Percentiles rank a stretch among this genome's conserved stretches.
Evolutionary conservation across 1,139 yeast species (phyloP).

Genomic region (Debaryomycetaceae sp.): DNA sequence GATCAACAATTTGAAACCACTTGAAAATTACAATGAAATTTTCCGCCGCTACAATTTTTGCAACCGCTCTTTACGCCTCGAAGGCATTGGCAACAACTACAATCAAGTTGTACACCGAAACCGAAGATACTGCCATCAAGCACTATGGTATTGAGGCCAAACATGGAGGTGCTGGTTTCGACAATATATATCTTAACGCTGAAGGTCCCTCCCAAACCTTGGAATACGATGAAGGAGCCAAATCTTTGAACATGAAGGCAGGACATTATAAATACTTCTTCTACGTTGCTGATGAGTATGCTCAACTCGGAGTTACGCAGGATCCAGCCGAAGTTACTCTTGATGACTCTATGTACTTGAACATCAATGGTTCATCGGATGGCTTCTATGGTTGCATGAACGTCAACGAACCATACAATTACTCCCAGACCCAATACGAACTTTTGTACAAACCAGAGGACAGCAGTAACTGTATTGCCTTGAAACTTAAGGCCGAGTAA

Average conservation of each 20-base stretch:
- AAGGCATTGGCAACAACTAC: not conserved
- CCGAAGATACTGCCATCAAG: slow-evolving; percentile 15
- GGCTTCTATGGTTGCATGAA: slow-evolving; percentile 41
- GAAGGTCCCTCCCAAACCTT: not conserved
- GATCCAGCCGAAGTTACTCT: slow-evolving; percentile 11
- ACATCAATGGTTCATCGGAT: slow-evolving; percentile 25
- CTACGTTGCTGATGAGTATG: not conserved
- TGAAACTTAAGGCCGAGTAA: not conserved
- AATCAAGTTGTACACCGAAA: slow-evolving; percentile 8
- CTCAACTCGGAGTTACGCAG: not conserved
- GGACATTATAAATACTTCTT: not conserved
- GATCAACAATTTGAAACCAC: too few species aligned
- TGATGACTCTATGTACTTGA: slow-evolving; percentile 23
- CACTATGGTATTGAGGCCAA: slow-evolving; percentile 27
- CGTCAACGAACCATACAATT: slow-evolving; percentile 41
- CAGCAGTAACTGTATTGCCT: not conserved
- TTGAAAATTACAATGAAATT: not conserved
- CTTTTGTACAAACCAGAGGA: slow-evolving; percentile 7
- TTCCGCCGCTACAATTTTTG: not conserved
- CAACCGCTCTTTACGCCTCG: not conserved
- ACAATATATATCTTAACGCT: not conserved
- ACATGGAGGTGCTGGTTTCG: slow-evolving; percentile 57
- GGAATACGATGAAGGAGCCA: not conserved
- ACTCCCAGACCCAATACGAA: slow-evolving; percentile 26
- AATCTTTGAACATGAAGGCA: not conserved